Evolutionary conservation across 768 basidiomycete species (phyloP).

Genomic region (Auriscalpium vulgare): DNA sequence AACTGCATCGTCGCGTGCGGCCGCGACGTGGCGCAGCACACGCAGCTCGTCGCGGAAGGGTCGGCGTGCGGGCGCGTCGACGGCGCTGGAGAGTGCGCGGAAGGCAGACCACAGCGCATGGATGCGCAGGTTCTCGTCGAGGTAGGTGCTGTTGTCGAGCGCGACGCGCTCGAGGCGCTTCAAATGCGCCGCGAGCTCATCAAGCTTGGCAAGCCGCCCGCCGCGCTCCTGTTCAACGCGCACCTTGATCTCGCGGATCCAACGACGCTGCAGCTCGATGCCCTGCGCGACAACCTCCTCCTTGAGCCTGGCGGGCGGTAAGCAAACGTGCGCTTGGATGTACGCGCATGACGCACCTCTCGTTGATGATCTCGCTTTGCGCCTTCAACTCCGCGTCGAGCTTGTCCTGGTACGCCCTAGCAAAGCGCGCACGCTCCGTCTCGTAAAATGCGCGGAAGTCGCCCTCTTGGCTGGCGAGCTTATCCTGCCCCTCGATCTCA

Average conservation of each 20-base stretch:
- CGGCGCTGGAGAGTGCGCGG: slow-evolving; percentile 62
- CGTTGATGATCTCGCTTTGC: slow-evolving; percentile 90
- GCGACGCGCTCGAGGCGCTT: slow-evolving; percentile 89
- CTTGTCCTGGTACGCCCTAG: slow-evolving; percentile 78
- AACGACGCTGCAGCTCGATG: slow-evolving; percentile 92
- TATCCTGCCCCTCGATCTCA: slow-evolving; percentile 81
- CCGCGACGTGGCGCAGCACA: slow-evolving; percentile 65
- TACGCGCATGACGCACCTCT: slow-evolving; percentile 53
- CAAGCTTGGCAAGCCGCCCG: slow-evolving; percentile 89
- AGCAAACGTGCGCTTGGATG: background rate
- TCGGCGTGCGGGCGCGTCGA: slow-evolving; percentile 58
- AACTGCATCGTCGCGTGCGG: slow-evolving; percentile 63
- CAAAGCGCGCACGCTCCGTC: slow-evolving; percentile 63
- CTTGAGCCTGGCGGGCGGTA: slow-evolving; percentile 50
- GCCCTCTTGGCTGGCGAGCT: slow-evolving; percentile 78
- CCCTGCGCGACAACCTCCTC: slow-evolving; percentile 96
- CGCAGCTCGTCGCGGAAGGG: slow-evolving; percentile 90
- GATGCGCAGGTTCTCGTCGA: slow-evolving; percentile 89
- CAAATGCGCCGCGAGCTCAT: slow-evolving; percentile 82
- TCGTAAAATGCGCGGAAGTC: slow-evolving; percentile 78
- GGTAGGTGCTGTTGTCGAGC: slow-evolving; percentile 81
- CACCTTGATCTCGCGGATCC: slow-evolving; percentile 94
- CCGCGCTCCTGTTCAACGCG: slow-evolving; percentile 95
- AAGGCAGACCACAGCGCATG: slow-evolving; percentile 92
- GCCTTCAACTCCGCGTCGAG: slow-evolving; percentile 77